Percentiles rank a stretch among this genome's conserved stretches.
Evolutionary conservation across 176 grass and related monocot genomes (phyloP).

Genomic region (Areca catechu): DNA sequence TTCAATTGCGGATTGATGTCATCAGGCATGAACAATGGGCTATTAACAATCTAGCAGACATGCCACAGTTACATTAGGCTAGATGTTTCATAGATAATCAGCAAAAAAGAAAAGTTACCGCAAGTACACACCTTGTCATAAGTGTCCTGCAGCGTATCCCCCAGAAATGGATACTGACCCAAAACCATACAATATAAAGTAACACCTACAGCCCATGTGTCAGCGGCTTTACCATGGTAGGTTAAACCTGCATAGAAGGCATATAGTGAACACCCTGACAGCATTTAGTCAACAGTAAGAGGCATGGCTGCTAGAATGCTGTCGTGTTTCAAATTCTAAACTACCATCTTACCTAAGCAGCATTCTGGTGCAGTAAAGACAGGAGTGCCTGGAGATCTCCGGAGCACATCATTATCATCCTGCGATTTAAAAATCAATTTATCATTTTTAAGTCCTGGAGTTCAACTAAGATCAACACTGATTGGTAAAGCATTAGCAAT

Average conservation of each 20-base stretch:
- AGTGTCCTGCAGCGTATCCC: constrained; percentile 66
- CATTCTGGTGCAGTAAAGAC: constrained; percentile 92
- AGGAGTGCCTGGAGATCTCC: constrained; percentile 83
- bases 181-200: constrained; percentile 83
- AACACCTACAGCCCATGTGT: constrained; percentile 78
- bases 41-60: constrained; percentile 44
- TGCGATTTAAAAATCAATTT: constrained; percentile 28
- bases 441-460: neutral
- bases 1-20: constrained; percentile 47
- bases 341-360: constrained; percentile 47
- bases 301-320: neutral
- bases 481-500: too few species aligned
- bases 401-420: constrained; percentile 75
- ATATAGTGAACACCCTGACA: neutral
- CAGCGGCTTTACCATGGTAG: constrained; percentile 59
- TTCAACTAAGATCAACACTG: too few species aligned
- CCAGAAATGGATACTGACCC: constrained; percentile 77
- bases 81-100: neutral
- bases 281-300: too few species aligned
- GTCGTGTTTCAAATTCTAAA: constrained; percentile 5
- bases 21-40: constrained; percentile 38
- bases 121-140: constrained; percentile 56
- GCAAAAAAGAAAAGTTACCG: neutral
- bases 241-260: constrained; percentile 34
- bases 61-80: neutral